A percentile compares a stretch with the other conserved stretches of the same genome.
phyloP scores from a whole-genome alignment of 192 early-diverging fungal species.

The Chytriomyces confervae region DNA sequence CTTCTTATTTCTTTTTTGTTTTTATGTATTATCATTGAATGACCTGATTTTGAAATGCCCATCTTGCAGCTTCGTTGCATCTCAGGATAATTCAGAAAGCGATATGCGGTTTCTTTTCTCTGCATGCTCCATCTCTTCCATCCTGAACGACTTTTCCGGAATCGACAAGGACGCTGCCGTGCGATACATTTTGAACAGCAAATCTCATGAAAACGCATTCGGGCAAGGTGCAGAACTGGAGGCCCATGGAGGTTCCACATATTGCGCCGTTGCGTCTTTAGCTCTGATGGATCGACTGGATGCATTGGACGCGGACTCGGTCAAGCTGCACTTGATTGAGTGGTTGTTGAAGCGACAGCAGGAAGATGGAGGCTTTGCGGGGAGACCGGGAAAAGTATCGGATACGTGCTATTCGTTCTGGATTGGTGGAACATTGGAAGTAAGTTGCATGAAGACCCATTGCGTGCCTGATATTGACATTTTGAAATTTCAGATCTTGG shows the following conservation, averaged over 20 bases:
- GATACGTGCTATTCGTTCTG: constrained; percentile 99
- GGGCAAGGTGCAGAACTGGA: constrained; percentile 79
- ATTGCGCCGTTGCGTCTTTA: constrained; percentile 87
- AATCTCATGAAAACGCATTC: constrained; percentile 79
- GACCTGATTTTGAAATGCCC: constrained; percentile 3
- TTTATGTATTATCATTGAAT: constrained; percentile 1
- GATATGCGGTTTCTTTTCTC: constrained; percentile 94
- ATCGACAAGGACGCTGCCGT: constrained; percentile 68
- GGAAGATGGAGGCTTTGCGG: constrained; percentile 82
- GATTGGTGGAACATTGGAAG: constrained; percentile 83
- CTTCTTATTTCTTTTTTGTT: constrained; percentile 18
- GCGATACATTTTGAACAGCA: constrained; percentile 63
- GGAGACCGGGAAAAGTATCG: constrained; percentile 80
- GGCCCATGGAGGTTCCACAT: constrained; percentile 90
- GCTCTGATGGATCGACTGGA: constrained; percentile 66
- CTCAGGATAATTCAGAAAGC: constrained; percentile 69
- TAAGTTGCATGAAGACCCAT: constrained; percentile 30
- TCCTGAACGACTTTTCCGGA: constrained; percentile 90
- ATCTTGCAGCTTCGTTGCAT: constrained; percentile 67
- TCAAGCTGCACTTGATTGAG: constrained; percentile 52
- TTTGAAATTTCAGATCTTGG: constrained; percentile 52
- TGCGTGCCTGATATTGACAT: neutral
- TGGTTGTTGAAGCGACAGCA: constrained; percentile 85
- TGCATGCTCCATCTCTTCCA: constrained; percentile 79
- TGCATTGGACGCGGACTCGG: constrained; percentile 35